These are phyloP conservation scores for Aegilops sharonensis DNA, from an alignment of 176 grass and related monocot genomes.

Conservation along the genomic window DNA sequence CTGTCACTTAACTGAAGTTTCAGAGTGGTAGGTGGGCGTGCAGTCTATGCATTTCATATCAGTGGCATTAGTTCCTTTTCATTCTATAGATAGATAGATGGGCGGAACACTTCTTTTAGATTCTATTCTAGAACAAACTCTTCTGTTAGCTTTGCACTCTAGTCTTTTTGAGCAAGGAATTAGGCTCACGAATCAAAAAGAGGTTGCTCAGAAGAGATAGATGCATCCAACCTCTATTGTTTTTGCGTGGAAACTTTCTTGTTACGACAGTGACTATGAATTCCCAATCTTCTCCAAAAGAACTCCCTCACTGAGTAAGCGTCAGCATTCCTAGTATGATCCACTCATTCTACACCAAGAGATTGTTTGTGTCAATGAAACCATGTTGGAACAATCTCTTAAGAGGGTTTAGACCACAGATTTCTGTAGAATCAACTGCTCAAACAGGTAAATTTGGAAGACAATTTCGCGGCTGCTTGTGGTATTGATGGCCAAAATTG, in stretches of 20 bases:
- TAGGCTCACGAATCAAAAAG: neutral
- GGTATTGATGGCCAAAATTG: neutral
- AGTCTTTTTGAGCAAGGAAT: neutral
- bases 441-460: neutral
- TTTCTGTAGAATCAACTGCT: neutral
- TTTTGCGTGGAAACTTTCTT: neutral
- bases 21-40: neutral
- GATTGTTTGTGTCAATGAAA: neutral
- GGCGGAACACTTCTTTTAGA: neutral
- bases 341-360: neutral
- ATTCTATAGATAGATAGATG: neutral
- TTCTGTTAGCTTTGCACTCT: neutral
- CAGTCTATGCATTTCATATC: neutral
- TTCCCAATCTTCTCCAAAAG: neutral
- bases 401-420: neutral
- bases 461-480: neutral
- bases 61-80: conserved; percentile 1
- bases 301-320: neutral
- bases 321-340: neutral
- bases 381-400: neutral
- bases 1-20: neutral
- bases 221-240: neutral
- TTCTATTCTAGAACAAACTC: conserved; percentile 5
- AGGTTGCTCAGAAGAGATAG: neutral
- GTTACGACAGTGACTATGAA: neutral